Conservation (phyloP, 495 filamentous ascomycete genomes). For the Hypoxylon subgilvum region DNA sequence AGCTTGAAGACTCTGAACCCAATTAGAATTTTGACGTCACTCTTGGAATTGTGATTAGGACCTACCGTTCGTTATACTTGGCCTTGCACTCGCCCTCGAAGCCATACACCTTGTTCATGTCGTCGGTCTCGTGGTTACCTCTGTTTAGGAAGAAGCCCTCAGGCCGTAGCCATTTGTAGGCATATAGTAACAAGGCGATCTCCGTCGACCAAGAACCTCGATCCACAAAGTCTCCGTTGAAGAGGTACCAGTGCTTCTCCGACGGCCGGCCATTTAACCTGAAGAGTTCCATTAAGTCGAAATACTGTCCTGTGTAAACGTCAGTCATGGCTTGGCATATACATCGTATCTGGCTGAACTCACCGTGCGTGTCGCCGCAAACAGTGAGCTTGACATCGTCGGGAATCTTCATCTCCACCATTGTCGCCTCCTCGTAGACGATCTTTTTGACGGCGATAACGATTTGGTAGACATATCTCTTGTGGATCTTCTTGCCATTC, state of each 20-base stretch:
- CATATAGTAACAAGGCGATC: constrained; percentile 90
- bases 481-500: constrained; percentile 89
- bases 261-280: constrained; percentile 83
- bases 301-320: constrained; percentile 79
- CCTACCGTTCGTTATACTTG: constrained; percentile 88
- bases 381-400: constrained; percentile 83
- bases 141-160: constrained; percentile 92
- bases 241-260: constrained; percentile 88
- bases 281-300: constrained; percentile 96
- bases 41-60: neutral
- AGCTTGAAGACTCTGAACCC: constrained; percentile 77
- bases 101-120: constrained; percentile 99
- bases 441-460: constrained; percentile 86
- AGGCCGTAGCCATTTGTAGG: constrained; percentile 94
- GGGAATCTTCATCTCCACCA: constrained; percentile 90
- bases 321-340: constrained; percentile 21
- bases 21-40: constrained; percentile 23
- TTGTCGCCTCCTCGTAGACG: constrained; percentile 90
- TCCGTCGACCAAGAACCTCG: constrained; percentile 97
- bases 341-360: constrained; percentile 32
- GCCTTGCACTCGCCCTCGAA: constrained; percentile 98
- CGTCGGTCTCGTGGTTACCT: constrained; percentile 98
- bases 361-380: constrained; percentile 96
- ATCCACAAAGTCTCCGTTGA: constrained; percentile 99
- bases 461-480: constrained; percentile 98